Evolutionary conservation across 139 green algal species (phyloP), one percentile per base, ranked within the genome.

Genomic region (Chlamydomonas schloesseri): DNA sequence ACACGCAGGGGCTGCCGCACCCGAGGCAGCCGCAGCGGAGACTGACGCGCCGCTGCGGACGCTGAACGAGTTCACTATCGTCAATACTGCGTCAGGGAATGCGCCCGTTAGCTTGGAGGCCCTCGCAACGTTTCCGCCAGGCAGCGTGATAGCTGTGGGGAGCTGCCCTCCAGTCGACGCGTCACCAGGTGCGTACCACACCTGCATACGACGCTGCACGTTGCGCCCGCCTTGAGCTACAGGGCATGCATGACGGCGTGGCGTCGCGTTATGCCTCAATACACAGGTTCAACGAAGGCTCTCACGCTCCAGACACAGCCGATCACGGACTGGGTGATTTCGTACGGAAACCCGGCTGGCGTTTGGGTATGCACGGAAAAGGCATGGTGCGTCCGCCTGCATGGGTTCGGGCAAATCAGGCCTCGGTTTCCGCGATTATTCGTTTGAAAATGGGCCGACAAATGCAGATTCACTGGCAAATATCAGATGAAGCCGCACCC

Each of bases 341-440:
- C 79, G 34, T 87, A 87, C 71, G 81, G 81, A 28, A 23, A n/a
- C 33, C 71, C 10, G 23, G 69, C 81, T 0, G 69, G 53, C 10
- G 81, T 87, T 0, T 87, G 69, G 69, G 62, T 87, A 5, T 72
- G 69, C 69, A 87, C 81, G 14, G 81, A 78, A 34, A 78, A 79
- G 26, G 69, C 81, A 2, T 87, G 81, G 81, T 87, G 28, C 37
- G 80, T n/a, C 9, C 20, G 5, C 8, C 42, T 8, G 6, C 42
- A 5, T 5, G 8, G 6, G 42, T 50, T 50, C 42, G 42, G 42
- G 42, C 42, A n/a, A n/a, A n/a, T n/a, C n/a, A n/a, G n/a, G n/a
- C n/a, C n/a, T n/a, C n/a, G n/a, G n/a, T n/a, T n/a, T n/a, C n/a
- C n/a, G n/a, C n/a, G n/a, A n/a, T n/a, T n/a, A n/a, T n/a, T n/a